Evolutionary conservation across 2,329 filamentous ascomycete species (phyloP).

Genomic region (Neurospora sp.): DNA sequence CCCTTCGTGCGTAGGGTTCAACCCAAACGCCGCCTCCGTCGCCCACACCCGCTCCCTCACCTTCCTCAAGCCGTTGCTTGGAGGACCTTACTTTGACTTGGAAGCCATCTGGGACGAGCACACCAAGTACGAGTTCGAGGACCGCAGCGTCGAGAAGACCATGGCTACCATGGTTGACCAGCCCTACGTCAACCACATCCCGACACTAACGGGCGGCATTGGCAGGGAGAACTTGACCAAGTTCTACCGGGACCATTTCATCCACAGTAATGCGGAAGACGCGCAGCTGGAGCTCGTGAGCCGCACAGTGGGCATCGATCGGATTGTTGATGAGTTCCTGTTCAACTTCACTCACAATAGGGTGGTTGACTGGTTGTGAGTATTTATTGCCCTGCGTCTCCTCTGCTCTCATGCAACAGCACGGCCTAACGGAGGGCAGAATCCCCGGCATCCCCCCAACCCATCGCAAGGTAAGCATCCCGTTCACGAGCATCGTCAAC

Average conservation of each 20-base stretch:
- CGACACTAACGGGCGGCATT: slow-evolving; percentile 62
- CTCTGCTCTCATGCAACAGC: not conserved
- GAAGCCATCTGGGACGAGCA: slow-evolving; percentile 76
- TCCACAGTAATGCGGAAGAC: slow-evolving; percentile 62
- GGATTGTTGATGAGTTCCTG: slow-evolving; percentile 63
- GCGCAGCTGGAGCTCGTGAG: slow-evolving; percentile 59
- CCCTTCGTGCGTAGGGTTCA: slow-evolving; percentile 41
- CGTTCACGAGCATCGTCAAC: slow-evolving; percentile 56
- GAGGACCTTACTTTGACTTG: slow-evolving; percentile 62
- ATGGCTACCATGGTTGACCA: slow-evolving; percentile 77
- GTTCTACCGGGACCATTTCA: slow-evolving; percentile 68
- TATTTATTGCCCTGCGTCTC: slow-evolving; percentile 7
- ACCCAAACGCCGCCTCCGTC: slow-evolving; percentile 44
- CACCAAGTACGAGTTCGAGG: slow-evolving; percentile 59
- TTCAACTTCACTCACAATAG: slow-evolving; percentile 53
- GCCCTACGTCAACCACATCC: slow-evolving; percentile 71
- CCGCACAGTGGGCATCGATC: slow-evolving; percentile 61
- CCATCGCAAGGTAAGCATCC: slow-evolving; percentile 41
- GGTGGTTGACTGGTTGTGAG: slow-evolving; percentile 61
- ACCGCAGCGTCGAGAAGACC: slow-evolving; percentile 58
- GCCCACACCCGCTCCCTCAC: slow-evolving; percentile 56
- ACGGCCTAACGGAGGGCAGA: slow-evolving; percentile 21
- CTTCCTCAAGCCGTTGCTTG: slow-evolving; percentile 53
- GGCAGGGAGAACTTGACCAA: slow-evolving; percentile 51
- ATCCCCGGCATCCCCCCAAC: slow-evolving; percentile 52